phyloP scores from a whole-genome alignment of 805 yeast genomes.

The Pichia deserticola region DNA sequence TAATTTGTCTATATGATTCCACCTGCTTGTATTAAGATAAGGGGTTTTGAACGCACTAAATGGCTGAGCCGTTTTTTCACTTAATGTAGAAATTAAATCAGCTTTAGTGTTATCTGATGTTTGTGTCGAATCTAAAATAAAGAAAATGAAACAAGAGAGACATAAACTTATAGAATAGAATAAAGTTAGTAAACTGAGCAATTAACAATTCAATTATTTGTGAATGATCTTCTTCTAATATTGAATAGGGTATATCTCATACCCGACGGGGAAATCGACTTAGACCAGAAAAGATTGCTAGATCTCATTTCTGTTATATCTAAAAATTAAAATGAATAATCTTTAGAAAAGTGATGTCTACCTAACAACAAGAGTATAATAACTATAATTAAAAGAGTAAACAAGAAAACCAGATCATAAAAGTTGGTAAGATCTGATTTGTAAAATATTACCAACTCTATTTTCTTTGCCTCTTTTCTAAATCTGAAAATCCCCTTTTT shows the following conservation, averaged over 20 bases:
- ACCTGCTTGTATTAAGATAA: slow-evolving; percentile 33
- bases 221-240: neutral
- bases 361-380: too few relatives aligned
- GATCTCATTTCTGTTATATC: neutral
- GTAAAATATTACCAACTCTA: too few relatives aligned
- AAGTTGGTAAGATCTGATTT: too few relatives aligned
- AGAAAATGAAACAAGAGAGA: too few relatives aligned
- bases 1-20: slow-evolving; percentile 34
- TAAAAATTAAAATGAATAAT: too few relatives aligned
- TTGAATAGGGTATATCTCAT: neutral
- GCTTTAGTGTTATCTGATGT: neutral
- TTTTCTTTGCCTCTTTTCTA: too few relatives aligned
- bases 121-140: neutral
- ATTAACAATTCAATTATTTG: neutral
- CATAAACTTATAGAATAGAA: too few relatives aligned
- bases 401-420: too few relatives aligned
- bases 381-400: too few relatives aligned
- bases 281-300: neutral
- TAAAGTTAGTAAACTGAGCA: neutral
- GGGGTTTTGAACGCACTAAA: slow-evolving; percentile 42
- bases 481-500: too few relatives aligned
- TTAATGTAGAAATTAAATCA: slow-evolving; percentile 18
- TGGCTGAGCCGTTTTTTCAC: slow-evolving; percentile 24
- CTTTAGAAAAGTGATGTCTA: too few relatives aligned
- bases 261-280: slow-evolving; percentile 5